phyloP scores from a whole-genome alignment of 495 filamentous ascomycete species.

The Penicillium macrosclerotiorum region DNA sequence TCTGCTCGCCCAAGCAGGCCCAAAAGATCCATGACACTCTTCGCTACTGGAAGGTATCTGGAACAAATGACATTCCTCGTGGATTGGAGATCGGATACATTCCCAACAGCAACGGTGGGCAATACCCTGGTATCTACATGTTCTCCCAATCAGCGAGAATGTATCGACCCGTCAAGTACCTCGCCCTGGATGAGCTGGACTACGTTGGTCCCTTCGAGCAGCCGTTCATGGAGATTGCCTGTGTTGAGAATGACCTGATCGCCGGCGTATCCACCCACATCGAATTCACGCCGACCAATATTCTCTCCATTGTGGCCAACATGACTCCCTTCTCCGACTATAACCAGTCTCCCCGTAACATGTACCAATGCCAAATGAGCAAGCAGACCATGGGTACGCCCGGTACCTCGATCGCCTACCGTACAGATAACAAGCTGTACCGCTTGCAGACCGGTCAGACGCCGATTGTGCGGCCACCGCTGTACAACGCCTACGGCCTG shows the following conservation, averaged over 20 bases:
- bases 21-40: conserved; percentile 76
- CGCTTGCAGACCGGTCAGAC: conserved; percentile 94
- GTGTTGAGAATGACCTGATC: conserved; percentile 77
- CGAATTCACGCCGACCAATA: conserved; percentile 92
- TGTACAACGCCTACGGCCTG: conserved; percentile 93
- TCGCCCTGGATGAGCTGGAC: conserved; percentile 79
- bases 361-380: conserved; percentile 99
- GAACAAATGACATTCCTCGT: conserved; percentile 75
- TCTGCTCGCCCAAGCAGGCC: conserved; percentile 80
- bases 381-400: conserved; percentile 99
- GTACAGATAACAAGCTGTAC: conserved; percentile 97
- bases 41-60: conserved; percentile 93
- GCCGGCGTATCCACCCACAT: conserved; percentile 88
- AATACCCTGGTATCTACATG: conserved; percentile 95
- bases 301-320: conserved; percentile 95
- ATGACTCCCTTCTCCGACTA: conserved; percentile 99
- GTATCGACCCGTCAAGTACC: conserved; percentile 88
- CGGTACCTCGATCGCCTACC: conserved; percentile 77
- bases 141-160: conserved; percentile 81
- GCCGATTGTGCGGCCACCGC: conserved; percentile 83
- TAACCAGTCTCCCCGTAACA: conserved; percentile 98
- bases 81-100: conserved; percentile 91
- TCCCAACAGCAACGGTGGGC: conserved; percentile 79
- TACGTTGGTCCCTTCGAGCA: conserved; percentile 92
- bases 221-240: conserved; percentile 97